Conservation (phyloP, 768 basidiomycete genomes). For the Sporobolomyces phaffii region DNA sequence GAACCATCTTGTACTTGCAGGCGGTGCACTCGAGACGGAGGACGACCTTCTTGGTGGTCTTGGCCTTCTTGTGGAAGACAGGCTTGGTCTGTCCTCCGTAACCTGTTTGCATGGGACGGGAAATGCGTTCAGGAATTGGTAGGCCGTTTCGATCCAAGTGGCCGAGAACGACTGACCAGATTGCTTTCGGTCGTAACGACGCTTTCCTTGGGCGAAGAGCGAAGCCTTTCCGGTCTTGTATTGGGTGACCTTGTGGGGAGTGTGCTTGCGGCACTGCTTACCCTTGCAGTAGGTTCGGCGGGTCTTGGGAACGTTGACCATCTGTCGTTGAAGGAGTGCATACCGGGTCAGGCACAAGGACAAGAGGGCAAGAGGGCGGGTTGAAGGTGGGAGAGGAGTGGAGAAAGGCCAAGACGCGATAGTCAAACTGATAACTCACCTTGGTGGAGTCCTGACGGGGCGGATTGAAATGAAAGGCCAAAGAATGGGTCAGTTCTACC, state of each 20-base stretch:
- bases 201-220: constrained; percentile 95
- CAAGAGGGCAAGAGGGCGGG: neutral
- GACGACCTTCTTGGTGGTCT: constrained; percentile 99
- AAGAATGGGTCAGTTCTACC: too few relatives aligned
- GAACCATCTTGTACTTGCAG: constrained; percentile 34
- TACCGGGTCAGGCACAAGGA: neutral
- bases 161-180: constrained; percentile 49
- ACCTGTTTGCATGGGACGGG: constrained; percentile 48
- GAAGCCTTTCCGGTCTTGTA: constrained; percentile 99
- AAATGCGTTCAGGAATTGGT: neutral
- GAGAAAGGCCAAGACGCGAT: too few relatives aligned
- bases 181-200: constrained; percentile 99
- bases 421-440: constrained; percentile 4
- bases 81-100: constrained; percentile 99
- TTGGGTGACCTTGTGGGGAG: constrained; percentile 98
- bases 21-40: constrained; percentile 95
- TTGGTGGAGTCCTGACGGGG: constrained; percentile 17
- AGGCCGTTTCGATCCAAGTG: neutral
- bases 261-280: constrained; percentile 94
- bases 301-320: constrained; percentile 98
- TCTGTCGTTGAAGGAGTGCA: constrained; percentile 42
- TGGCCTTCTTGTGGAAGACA: constrained; percentile 97
- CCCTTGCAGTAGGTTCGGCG: constrained; percentile 98
- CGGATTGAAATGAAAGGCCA: too few relatives aligned
- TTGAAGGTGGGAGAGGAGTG: neutral